phyloP scores from a whole-genome alignment of 2,329 filamentous ascomycete species.

The Verticillium longisporum region DNA sequence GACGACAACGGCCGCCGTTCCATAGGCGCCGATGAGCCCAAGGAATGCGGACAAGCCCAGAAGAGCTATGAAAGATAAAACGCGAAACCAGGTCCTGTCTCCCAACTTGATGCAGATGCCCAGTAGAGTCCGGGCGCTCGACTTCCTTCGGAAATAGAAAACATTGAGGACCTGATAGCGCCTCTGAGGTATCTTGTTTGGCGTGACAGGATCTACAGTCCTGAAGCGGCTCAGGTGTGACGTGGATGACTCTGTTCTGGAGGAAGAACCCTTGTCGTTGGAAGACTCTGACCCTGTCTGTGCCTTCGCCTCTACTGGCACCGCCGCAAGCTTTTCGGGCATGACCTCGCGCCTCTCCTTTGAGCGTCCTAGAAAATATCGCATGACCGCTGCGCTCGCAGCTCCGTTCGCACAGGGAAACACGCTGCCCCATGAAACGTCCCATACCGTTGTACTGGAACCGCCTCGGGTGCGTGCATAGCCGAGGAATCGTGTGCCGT shows the following conservation, averaged over 20 bases:
- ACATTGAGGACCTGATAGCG: background rate
- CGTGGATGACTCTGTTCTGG: background rate
- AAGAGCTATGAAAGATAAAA: background rate
- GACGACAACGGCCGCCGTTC: slow-evolving; percentile 13
- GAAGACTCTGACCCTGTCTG: background rate
- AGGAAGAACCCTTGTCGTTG: background rate
- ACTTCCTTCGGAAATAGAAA: background rate
- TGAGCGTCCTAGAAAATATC: background rate
- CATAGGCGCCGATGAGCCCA: slow-evolving; percentile 7
- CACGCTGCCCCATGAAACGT: slow-evolving; percentile 18
- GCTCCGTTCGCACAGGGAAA: slow-evolving; percentile 19
- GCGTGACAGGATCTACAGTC: background rate
- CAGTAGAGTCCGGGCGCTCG: background rate
- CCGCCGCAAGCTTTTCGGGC: background rate
- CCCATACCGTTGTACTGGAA: slow-evolving; percentile 13
- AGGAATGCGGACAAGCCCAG: background rate
- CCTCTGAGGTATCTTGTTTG: background rate
- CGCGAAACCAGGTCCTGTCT: background rate
- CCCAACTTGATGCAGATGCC: background rate
- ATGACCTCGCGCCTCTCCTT: background rate
- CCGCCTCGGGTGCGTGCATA: slow-evolving; percentile 1
- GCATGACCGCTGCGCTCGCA: background rate
- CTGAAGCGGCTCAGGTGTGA: background rate
- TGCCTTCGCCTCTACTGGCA: background rate
- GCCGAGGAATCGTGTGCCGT: background rate